Percentiles rank a stretch among this genome's conserved stretches.
These are phyloP conservation scores for Hydrangea macrophylla DNA, from an alignment of 148 eudicot species.

Conservation along the genomic window DNA sequence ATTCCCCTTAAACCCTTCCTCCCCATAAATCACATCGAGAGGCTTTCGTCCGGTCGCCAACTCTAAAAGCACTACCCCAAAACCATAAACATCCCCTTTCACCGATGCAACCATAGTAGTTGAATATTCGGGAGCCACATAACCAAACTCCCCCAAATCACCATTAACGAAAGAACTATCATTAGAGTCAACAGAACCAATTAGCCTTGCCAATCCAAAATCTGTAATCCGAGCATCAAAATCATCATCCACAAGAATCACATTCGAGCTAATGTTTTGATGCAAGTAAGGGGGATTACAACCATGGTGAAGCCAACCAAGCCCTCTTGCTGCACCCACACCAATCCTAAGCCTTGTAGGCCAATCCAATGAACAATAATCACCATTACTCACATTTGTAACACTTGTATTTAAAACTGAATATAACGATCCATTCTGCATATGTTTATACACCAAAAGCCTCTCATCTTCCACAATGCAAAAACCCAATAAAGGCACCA, in stretches of 20 bases:
- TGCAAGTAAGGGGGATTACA: conserved; percentile 58
- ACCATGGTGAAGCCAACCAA: too few relatives aligned
- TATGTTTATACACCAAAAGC: conserved; percentile 72
- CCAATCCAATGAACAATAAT: conserved; percentile 52
- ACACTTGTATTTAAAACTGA: conserved; percentile 34
- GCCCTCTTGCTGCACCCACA: conserved; percentile 62
- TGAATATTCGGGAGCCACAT: conserved; percentile 72
- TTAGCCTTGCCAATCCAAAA: conserved; percentile 57
- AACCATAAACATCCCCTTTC: conserved; percentile 70
- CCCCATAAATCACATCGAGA: conserved; percentile 42
- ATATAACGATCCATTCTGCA: conserved; percentile 50
- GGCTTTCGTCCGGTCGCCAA: conserved; percentile 69
- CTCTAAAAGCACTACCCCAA: conserved; percentile 71
- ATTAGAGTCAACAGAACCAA: conserved; percentile 41
- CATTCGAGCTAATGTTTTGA: conserved; percentile 62
- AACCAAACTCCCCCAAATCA: conserved; percentile 72
- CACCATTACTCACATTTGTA: too few relatives aligned
- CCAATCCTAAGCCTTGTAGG: conserved; percentile 52
- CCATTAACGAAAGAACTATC: conserved; percentile 55
- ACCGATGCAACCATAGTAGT: conserved; percentile 60
- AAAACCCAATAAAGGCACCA: conserved; percentile 72
- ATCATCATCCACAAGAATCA: conserved; percentile 69
- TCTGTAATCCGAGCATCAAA: conserved; percentile 62
- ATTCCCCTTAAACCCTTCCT: conserved; percentile 63
- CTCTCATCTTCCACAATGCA: conserved; percentile 75